Conservation (phyloP, 768 basidiomycete species). For the Butyriboletus loyo region DNA sequence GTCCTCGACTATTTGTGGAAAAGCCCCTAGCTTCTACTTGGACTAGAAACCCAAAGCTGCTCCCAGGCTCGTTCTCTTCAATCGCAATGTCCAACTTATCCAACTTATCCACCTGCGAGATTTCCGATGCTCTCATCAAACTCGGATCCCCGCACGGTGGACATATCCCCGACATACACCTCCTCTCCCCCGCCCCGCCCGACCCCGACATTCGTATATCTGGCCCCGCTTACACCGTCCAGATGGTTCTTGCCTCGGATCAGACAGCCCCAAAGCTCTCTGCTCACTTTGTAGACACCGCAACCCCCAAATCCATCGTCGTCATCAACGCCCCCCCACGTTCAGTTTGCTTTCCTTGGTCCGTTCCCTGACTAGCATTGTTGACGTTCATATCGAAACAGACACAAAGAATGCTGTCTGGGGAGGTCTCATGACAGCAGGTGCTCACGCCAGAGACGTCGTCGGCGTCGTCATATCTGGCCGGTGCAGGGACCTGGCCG, state of each 20-base stretch:
- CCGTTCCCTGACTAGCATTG: background rate
- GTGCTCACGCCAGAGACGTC: constrained; percentile 68
- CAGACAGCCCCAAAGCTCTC: constrained; percentile 58
- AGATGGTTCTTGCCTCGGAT: constrained; percentile 67
- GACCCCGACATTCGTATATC: constrained; percentile 47
- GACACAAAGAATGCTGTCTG: constrained; percentile 81
- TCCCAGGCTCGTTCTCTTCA: background rate
- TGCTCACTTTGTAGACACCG: constrained; percentile 81
- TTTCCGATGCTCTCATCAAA: constrained; percentile 87
- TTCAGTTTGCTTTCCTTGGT: constrained; percentile 35
- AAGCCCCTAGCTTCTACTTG: constrained; percentile 4
- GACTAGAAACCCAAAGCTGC: too few species aligned
- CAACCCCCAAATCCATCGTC: constrained; percentile 59
- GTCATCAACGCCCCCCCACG: constrained; percentile 74
- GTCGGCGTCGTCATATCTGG: constrained; percentile 81
- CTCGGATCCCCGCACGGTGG: constrained; percentile 71
- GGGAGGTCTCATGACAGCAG: constrained; percentile 91
- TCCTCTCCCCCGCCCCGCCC: constrained; percentile 34
- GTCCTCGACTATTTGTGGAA: background rate
- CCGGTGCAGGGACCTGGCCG: constrained; percentile 78
- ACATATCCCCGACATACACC: constrained; percentile 71
- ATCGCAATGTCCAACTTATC: constrained; percentile 12
- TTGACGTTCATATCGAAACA: constrained; percentile 24
- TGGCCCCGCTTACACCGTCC: constrained; percentile 84
- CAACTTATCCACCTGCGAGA: constrained; percentile 71